Conservation (phyloP, 495 filamentous ascomycete genomes). For the Echria macrotheca region DNA sequence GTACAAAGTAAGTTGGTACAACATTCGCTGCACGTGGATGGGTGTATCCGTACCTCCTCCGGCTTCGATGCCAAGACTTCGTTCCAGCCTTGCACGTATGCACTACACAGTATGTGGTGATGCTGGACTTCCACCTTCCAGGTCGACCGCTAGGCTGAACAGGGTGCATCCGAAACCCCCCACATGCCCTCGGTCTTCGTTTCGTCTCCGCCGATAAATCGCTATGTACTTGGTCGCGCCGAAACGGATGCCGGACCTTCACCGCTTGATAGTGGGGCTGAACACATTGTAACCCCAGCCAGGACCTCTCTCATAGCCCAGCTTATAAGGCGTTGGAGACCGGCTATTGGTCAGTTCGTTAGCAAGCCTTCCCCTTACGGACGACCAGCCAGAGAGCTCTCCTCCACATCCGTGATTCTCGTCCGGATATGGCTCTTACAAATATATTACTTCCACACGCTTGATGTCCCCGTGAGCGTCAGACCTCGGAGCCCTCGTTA, state of each 20-base stretch:
- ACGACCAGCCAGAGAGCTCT: too few relatives aligned
- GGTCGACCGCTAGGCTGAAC: too few relatives aligned
- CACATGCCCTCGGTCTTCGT: not conserved
- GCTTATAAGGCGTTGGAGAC: not conserved
- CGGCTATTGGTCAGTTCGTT: not conserved
- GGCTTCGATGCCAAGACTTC: too few relatives aligned
- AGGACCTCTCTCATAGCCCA: not conserved
- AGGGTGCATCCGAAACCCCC: not conserved
- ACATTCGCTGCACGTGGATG: too few relatives aligned
- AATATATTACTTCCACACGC: not conserved
- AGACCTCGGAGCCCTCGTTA: not conserved
- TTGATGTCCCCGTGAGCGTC: not conserved
- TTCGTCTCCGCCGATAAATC: not conserved
- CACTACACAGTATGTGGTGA: too few relatives aligned
- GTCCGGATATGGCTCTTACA: not conserved
- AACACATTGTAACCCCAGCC: too few relatives aligned
- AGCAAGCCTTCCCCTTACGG: too few relatives aligned
- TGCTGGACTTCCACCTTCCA: too few relatives aligned
- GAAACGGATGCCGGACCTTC: not conserved
- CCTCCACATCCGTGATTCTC: too few relatives aligned
- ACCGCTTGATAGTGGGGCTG: conserved; percentile 1
- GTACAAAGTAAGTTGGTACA: too few relatives aligned
- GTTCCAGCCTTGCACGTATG: too few relatives aligned
- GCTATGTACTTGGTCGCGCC: not conserved
- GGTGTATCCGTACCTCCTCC: too few relatives aligned